Conservation (phyloP, 192 early-diverging fungal genomes). For the Entomortierella lignicola region DNA sequence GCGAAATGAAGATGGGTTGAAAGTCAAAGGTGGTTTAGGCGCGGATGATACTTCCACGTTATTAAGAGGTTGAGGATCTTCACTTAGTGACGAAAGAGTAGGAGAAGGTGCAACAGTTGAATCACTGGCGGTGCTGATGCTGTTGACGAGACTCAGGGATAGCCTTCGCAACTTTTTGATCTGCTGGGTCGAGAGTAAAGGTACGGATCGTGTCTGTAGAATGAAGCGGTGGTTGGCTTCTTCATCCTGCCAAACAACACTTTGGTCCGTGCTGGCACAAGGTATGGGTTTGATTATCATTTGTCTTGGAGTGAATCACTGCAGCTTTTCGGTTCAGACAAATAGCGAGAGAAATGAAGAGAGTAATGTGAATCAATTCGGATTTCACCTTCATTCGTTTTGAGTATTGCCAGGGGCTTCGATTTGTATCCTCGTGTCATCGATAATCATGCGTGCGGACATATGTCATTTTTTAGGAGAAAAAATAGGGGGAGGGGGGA, state of each 20-base stretch:
- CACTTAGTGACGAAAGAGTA: constrained; percentile 1
- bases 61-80: constrained; percentile 6
- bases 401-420: neutral
- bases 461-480: too few relatives aligned
- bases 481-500: too few relatives aligned
- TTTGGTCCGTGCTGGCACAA: constrained; percentile 25
- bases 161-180: constrained; percentile 43
- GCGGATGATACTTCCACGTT: neutral
- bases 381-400: too few relatives aligned
- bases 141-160: constrained; percentile 34
- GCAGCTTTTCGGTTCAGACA: neutral
- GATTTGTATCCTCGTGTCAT: neutral
- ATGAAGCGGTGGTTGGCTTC: constrained; percentile 54
- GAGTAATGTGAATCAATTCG: too few relatives aligned
- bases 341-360: neutral
- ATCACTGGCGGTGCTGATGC: constrained; percentile 8
- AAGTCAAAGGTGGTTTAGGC: neutral
- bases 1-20: constrained; percentile 5
- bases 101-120: neutral
- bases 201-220: constrained; percentile 40
- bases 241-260: constrained; percentile 51
- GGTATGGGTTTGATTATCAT: constrained; percentile 52
- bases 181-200: constrained; percentile 38
- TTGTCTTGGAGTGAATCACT: neutral
- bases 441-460: too few relatives aligned